Conservation (phyloP, 768 basidiomycete species). For the Amanita exitialis region DNA sequence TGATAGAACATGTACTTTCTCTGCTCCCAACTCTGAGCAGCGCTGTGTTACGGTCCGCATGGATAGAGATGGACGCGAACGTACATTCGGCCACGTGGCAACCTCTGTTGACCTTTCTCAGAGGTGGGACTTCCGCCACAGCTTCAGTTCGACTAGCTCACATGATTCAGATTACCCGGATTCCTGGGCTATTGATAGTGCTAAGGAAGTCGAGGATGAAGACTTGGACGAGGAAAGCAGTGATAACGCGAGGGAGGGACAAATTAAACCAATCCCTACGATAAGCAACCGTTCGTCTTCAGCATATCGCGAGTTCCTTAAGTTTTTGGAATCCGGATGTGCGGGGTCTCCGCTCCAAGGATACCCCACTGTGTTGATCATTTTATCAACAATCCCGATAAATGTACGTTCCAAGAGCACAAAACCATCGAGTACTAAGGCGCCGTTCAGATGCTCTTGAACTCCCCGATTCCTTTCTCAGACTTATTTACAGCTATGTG, state of each 20-base stretch:
- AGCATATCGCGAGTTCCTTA: slow-evolving; percentile 66
- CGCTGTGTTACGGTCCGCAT: slow-evolving; percentile 55
- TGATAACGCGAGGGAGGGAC: slow-evolving; percentile 8
- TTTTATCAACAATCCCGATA: slow-evolving; percentile 73
- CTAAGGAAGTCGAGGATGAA: slow-evolving; percentile 19
- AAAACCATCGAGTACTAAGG: background rate
- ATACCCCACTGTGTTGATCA: slow-evolving; percentile 74
- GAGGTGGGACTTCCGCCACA: slow-evolving; percentile 36
- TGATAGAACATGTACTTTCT: slow-evolving; percentile 15
- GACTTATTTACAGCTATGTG: slow-evolving; percentile 72
- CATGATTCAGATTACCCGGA: slow-evolving; percentile 41
- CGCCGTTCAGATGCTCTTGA: background rate
- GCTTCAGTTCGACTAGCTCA: background rate
- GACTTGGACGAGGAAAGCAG: slow-evolving; percentile 22
- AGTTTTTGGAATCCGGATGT: slow-evolving; percentile 72
- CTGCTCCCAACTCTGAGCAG: slow-evolving; percentile 39
- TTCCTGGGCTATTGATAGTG: slow-evolving; percentile 50
- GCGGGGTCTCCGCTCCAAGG: slow-evolving; percentile 69
- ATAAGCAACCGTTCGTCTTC: slow-evolving; percentile 17
- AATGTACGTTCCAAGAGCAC: slow-evolving; percentile 30
- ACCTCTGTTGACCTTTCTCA: slow-evolving; percentile 61
- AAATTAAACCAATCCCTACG: background rate
- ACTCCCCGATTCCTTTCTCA: slow-evolving; percentile 21
- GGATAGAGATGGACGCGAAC: slow-evolving; percentile 56
- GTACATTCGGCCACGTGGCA: slow-evolving; percentile 66